A percentile compares a stretch with the other conserved stretches of the same genome.
phyloP scores from a whole-genome alignment of 306 rosid genomes.

The Sphenostylis stenocarpa region DNA sequence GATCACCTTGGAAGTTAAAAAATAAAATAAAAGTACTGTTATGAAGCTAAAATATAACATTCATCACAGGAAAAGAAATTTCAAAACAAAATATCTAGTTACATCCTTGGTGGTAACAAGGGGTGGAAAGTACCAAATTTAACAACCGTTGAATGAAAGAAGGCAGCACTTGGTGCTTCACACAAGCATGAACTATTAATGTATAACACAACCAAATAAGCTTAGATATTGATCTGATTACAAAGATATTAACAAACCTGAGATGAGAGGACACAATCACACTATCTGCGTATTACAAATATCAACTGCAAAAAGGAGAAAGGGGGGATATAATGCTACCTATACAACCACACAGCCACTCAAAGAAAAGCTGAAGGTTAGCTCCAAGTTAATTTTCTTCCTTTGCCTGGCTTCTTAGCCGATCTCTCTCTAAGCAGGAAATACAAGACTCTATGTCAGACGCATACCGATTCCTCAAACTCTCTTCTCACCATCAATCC shows the following conservation, averaged over 20 bases:
- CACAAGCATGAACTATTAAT: constrained; percentile 40
- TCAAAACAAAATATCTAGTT: not conserved
- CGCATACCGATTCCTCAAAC: constrained; percentile 59
- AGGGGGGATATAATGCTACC: constrained; percentile 53
- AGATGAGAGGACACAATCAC: constrained; percentile 77
- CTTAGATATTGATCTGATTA: constrained; percentile 61
- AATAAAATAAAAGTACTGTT: not conserved
- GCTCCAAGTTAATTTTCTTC: constrained; percentile 77
- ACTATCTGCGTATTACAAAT: constrained; percentile 80
- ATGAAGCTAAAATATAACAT: not conserved
- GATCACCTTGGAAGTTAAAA: not conserved
- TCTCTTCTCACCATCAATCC: constrained; percentile 41
- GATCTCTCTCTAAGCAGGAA: constrained; percentile 68
- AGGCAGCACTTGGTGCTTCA: constrained; percentile 26
- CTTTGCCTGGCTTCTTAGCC: constrained; percentile 49
- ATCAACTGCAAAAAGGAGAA: constrained; percentile 51
- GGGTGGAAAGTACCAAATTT: not conserved
- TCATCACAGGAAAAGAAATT: too few species aligned
- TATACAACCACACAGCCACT: constrained; percentile 88
- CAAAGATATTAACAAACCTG: constrained; percentile 88
- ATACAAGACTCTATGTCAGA: constrained; percentile 78
- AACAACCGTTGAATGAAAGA: not conserved
- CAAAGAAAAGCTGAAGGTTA: constrained; percentile 69
- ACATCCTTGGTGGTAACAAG: too few species aligned
- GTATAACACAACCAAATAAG: constrained; percentile 58